These are phyloP conservation scores for Holtermannia corniformis DNA, from an alignment of 768 basidiomycete species.

Conservation along the genomic window DNA sequence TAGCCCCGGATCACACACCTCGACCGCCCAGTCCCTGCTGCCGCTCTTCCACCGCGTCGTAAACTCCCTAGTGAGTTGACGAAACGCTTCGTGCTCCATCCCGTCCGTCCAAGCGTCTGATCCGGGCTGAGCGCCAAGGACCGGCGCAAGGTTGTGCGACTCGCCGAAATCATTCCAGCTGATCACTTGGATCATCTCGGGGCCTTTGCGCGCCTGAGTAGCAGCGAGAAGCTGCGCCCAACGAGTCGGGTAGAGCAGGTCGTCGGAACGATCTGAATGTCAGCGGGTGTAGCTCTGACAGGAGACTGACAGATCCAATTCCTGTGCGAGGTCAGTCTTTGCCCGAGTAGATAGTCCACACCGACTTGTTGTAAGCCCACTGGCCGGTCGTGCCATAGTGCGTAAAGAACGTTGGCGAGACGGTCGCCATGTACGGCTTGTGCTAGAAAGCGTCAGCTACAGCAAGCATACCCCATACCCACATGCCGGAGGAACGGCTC, in stretches of 20 bases:
- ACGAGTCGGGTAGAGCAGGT: constrained; percentile 33
- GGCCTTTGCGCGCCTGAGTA: constrained; percentile 8
- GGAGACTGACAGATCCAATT: constrained; percentile 39
- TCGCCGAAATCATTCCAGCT: constrained; percentile 43
- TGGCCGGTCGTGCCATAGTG: constrained; percentile 39
- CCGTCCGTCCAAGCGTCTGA: constrained; percentile 36
- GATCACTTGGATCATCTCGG: constrained; percentile 38
- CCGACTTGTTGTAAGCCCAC: constrained; percentile 40
- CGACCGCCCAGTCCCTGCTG: background rate
- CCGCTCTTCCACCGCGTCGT: constrained; percentile 21
- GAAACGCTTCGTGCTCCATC: constrained; percentile 34
- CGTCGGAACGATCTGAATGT: constrained; percentile 34
- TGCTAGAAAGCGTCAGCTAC: constrained; percentile 8
- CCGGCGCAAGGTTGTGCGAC: constrained; percentile 35
- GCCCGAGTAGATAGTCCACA: background rate
- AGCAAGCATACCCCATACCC: too few species aligned
- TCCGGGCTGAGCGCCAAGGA: constrained; percentile 38
- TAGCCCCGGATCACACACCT: background rate
- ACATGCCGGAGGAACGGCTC: constrained; percentile 26
- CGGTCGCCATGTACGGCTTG: constrained; percentile 41
- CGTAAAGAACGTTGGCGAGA: constrained; percentile 40
- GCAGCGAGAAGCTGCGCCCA: constrained; percentile 29
- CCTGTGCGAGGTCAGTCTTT: constrained; percentile 7
- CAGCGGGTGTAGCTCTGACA: background rate
- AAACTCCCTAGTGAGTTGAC: constrained; percentile 31